Evolutionary conservation across 1,139 yeast species (phyloP), one percentile per base, ranked within the genome.

Genomic region (Yamadazyma diospyri): DNA sequence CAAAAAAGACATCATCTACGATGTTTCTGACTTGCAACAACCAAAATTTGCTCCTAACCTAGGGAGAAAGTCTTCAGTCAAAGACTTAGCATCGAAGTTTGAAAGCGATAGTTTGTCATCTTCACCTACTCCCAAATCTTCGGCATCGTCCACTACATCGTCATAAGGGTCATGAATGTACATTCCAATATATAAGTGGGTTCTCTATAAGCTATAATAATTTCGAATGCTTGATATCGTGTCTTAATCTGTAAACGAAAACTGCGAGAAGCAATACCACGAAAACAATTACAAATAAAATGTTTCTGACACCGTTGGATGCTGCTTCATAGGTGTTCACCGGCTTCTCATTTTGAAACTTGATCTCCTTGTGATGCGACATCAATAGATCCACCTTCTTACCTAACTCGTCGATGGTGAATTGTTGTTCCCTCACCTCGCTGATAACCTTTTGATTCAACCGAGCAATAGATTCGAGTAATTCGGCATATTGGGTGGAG

Each of bases 161-260:
- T 6, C 9, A 12, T 6, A n/a, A 22, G 13, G 8, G n/a, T 5
- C 16, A 13, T 20, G 9, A 14, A 27, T 27, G 19, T 18, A 18
- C 14, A 23, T 25, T 14, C 6, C 6, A 7, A 5, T 20, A 14
- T 22, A 22, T 14, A 23, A n/a, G n/a, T n/a, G n/a, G n/a, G n/a
- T n/a, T 26, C 12, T 5, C 13, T n/a, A n/a, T n/a, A 10, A 8
- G 16, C 46, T 52, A 74, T 39, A 75, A 61, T 30, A 75, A 59
- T 45, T 76, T 76, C 6, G 78, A 59, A 48, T 74, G 81, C 45
- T 73, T 74, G 33, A 74, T 72, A 43, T 74, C 79, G 38, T 60
- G 70, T 52, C 78, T 66, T 37, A 75, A 59, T 47, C 72, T 60
- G 47, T 65, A 65, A 15, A 73, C 63, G 38, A 71, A 55, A 6